A percentile compares a stretch with the other conserved stretches of the same genome.
Evolutionary conservation across 139 green algal species (phyloP).

Genomic region (Picochlorum sp.): DNA sequence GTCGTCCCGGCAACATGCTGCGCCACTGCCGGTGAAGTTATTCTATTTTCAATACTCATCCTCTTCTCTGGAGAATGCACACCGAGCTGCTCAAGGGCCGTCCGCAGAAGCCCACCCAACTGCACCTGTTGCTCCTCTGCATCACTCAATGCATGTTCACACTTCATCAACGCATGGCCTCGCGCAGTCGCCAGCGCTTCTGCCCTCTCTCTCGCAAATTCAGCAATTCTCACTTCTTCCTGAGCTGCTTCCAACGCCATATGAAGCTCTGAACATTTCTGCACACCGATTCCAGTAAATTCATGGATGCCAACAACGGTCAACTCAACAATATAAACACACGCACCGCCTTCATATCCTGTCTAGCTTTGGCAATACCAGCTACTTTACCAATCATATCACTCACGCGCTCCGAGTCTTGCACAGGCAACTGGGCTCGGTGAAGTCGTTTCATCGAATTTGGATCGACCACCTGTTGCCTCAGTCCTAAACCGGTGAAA

Average conservation of each 20-base stretch:
- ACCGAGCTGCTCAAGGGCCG: constrained; percentile 22
- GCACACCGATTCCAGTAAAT: constrained; percentile 5
- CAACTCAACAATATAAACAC: neutral
- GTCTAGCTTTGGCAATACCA: constrained; percentile 6
- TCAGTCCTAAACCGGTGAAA: neutral
- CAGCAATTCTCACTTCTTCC: constrained; percentile 8
- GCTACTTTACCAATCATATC: constrained; percentile 25
- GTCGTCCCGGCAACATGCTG: neutral
- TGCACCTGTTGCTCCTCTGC: constrained; percentile 19
- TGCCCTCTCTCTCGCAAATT: constrained; percentile 22
- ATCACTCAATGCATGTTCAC: constrained; percentile 16
- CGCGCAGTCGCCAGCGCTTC: constrained; percentile 24
- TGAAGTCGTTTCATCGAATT: constrained; percentile 13
- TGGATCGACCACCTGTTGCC: constrained; percentile 3
- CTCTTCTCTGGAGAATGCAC: constrained; percentile 8
- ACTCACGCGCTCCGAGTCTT: constrained; percentile 9
- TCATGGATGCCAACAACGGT: neutral
- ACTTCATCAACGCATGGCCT: constrained; percentile 22
- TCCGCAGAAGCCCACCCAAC: constrained; percentile 16
- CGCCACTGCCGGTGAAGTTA: neutral
- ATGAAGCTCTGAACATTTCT: constrained; percentile 17
- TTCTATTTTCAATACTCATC: neutral
- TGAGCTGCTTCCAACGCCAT: constrained; percentile 14
- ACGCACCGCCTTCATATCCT: neutral
- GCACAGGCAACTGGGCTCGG: constrained; percentile 16